Evolutionary conservation across 495 filamentous ascomycete species (phyloP), one percentile per base, ranked within the genome.

Genomic region (Chaetomium tenue): DNA sequence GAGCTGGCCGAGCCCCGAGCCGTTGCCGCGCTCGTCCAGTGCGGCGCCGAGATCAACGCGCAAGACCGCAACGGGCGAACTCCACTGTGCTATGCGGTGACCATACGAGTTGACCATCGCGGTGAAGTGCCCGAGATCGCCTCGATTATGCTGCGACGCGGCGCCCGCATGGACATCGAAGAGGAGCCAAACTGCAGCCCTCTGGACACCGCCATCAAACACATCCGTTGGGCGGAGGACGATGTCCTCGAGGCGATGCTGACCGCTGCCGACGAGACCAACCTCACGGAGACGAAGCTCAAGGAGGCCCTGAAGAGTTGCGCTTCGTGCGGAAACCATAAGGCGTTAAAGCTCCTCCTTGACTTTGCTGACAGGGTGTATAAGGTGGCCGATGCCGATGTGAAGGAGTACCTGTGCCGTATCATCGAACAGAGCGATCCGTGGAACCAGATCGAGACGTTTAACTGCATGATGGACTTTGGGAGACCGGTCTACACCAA

Each of bases 361-460:
- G 5, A 50, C 16, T 70, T 70, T 56, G 58, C 61, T 40, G 40
- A 61, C 37, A 13, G 55, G 16, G 46, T 61, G 18, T 72, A 61
- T 51, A 23, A 47, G n/a, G 52, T 72, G 9, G 60, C 58, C 18
- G 61, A 68, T 28, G 33, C 44, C 23, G 67, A 72, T 18, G 18
- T 72, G 51, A 68, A 68, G 37, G 59, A 64, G 0, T 68, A 62
- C 48, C 42, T 70, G 15, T 63, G 63, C 58, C 50, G 67, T 39
- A 68, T 64, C 25, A 72, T 72, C 44, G 60, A 66, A 22, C 65
- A 68, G 56, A 48, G 40, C 23, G 69, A 69, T 22, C 64, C 69
- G 2, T 68, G 67, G 67, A 68, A 68, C 59, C 67, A 72, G 53
- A 61, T 67, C 20, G 70, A 72, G n/a, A 72, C 70, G 20, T 67